Percentiles rank a stretch among this genome's conserved stretches.
phyloP scores from a whole-genome alignment of 2,329 filamentous ascomycete species.

The Bipolaris gigantea region DNA sequence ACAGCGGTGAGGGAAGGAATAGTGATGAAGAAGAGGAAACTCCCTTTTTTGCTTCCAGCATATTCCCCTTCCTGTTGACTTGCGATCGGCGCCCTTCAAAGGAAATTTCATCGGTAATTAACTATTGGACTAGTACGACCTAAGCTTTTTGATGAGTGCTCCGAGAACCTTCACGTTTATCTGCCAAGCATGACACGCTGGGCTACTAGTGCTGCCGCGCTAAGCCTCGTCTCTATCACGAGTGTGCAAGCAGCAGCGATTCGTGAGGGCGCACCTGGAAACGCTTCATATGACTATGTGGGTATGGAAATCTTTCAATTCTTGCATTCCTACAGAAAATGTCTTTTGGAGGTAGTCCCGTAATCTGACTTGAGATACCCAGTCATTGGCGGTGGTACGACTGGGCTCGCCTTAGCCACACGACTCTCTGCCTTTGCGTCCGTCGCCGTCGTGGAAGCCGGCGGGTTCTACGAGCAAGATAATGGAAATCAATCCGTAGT shows the following conservation, averaged over 20 bases:
- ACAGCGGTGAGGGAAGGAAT: background rate
- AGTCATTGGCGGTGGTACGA: constrained; percentile 36
- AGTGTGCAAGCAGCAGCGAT: background rate
- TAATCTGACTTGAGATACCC: constrained; percentile 23
- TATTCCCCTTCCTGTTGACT: background rate
- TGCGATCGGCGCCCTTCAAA: background rate
- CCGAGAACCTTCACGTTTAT: background rate
- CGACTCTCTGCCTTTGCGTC: constrained; percentile 23
- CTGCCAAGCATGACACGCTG: background rate
- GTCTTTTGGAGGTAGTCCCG: constrained; percentile 18
- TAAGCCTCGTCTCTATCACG: background rate
- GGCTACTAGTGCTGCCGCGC: background rate
- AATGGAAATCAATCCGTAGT: constrained; percentile 35
- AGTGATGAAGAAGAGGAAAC: background rate
- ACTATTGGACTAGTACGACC: background rate
- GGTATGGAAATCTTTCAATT: background rate
- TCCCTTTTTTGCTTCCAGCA: too few species aligned
- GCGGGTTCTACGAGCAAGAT: constrained; percentile 28
- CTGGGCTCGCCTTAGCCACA: constrained; percentile 30
- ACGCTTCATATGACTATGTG: constrained; percentile 3
- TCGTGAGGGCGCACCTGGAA: background rate
- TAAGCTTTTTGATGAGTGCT: background rate
- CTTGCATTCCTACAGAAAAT: background rate
- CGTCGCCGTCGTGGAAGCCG: constrained; percentile 36
- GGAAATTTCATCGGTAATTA: too few species aligned